These are phyloP conservation scores for Tothia fuscella DNA, from an alignment of 2,329 filamentous ascomycete genomes.

Conservation along the genomic window DNA sequence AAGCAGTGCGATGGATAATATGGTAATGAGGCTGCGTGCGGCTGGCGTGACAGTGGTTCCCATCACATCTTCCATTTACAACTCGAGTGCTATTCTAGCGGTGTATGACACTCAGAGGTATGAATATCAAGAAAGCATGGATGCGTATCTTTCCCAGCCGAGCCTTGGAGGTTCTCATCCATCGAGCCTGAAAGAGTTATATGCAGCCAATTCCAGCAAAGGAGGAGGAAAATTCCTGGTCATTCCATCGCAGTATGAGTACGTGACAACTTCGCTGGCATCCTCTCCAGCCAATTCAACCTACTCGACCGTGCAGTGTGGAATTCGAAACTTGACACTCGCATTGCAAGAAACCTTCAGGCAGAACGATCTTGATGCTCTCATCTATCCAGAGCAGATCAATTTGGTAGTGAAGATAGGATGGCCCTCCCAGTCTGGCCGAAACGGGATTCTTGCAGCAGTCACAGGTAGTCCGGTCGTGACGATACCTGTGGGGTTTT, in stretches of 20 bases:
- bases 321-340: conserved; percentile 41
- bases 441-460: conserved; percentile 46
- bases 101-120: conserved; percentile 47
- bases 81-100: conserved; percentile 37
- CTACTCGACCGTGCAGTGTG: conserved; percentile 36
- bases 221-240: conserved; percentile 41
- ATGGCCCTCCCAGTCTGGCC: conserved; percentile 43
- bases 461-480: conserved; percentile 42
- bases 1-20: conserved; percentile 38
- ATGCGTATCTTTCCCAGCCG: conserved; percentile 41
- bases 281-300: conserved; percentile 40
- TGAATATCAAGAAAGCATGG: conserved; percentile 46
- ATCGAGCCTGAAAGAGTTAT: conserved; percentile 37
- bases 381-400: conserved; percentile 54
- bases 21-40: conserved; percentile 33
- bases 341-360: conserved; percentile 40
- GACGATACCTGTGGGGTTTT: conserved; percentile 43
- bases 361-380: conserved; percentile 38
- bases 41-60: conserved; percentile 41
- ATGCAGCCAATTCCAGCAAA: conserved; percentile 26
- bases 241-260: conserved; percentile 45
- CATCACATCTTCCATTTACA: conserved; percentile 38
- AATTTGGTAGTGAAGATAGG: conserved; percentile 50
- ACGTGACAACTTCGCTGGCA: conserved; percentile 38
- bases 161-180: conserved; percentile 33